Evolutionary conservation across 345 rosid genomes (phyloP).

Genomic region (Eucalyptus lansdowneana): DNA sequence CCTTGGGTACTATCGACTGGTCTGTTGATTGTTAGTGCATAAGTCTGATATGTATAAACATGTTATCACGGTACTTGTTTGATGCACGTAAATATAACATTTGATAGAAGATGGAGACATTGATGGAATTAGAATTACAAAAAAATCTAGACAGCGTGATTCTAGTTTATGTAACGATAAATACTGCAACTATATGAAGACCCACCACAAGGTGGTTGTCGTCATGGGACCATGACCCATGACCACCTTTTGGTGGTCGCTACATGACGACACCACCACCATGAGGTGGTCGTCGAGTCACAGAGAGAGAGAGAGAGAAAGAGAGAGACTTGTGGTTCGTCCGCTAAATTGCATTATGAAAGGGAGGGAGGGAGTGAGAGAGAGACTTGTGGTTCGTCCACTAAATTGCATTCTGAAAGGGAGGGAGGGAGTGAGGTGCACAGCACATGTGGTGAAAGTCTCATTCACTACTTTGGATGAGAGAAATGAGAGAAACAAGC

Average conservation of each 20-base stretch:
- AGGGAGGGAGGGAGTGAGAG: too few species aligned
- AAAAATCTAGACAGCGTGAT: accelerated
- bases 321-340: too few species aligned
- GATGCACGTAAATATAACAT: not conserved
- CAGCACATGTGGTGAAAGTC: not conserved
- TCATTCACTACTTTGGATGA: not conserved
- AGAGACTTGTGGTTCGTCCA: too few species aligned
- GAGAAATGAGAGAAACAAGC: not conserved
- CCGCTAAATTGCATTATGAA: too few species aligned
- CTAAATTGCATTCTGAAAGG: too few species aligned
- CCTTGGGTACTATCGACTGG: not conserved
- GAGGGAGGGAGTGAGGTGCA: not conserved
- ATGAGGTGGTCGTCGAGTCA: not conserved
- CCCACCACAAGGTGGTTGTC: not conserved
- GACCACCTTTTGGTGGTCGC: not conserved
- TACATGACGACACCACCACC: not conserved
- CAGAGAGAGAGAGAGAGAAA: too few species aligned
- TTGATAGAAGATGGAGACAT: not conserved
- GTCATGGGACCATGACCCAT: too few species aligned
- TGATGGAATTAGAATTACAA: not conserved
- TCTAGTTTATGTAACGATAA: not conserved
- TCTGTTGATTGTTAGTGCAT: not conserved
- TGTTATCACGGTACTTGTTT: not conserved
- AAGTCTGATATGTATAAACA: not conserved
- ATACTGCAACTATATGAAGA: accelerated